A percentile compares a stretch with the other conserved stretches of the same genome.
phyloP scores from a whole-genome alignment of 2,329 filamentous ascomycete species.

The Colletotrichum brevisporum region DNA sequence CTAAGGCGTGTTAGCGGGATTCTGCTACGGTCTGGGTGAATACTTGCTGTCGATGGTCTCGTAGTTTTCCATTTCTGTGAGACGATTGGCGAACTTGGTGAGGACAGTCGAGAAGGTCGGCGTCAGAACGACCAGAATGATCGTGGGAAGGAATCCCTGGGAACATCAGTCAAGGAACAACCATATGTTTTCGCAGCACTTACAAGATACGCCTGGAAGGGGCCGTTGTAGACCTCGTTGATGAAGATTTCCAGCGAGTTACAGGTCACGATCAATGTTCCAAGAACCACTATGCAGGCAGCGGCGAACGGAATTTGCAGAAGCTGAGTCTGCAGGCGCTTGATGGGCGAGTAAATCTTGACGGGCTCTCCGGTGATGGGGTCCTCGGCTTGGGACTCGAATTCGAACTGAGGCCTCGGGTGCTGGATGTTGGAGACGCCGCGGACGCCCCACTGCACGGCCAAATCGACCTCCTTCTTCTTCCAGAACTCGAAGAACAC shows the following conservation, averaged over 20 bases:
- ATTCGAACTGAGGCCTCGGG: constrained; percentile 82
- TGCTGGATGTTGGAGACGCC: constrained; percentile 87
- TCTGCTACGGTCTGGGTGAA: neutral
- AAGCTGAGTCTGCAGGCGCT: constrained; percentile 82
- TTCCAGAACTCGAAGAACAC: constrained; percentile 98
- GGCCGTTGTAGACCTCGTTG: constrained; percentile 91
- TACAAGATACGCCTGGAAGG: constrained; percentile 87
- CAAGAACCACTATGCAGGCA: constrained; percentile 78
- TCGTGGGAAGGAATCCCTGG: constrained; percentile 88
- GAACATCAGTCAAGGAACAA: neutral
- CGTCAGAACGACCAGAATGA: constrained; percentile 85
- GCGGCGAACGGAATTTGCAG: constrained; percentile 89
- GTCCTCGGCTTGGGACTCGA: constrained; percentile 83
- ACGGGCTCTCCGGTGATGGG: constrained; percentile 85
- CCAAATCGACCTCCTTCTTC: constrained; percentile 88
- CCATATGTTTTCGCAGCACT: constrained; percentile 49
- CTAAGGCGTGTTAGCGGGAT: constrained; percentile 54
- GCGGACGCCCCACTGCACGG: constrained; percentile 89
- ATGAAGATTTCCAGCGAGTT: constrained; percentile 98
- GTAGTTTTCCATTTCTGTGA: constrained; percentile 93
- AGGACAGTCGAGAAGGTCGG: constrained; percentile 84
- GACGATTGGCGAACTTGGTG: constrained; percentile 79
- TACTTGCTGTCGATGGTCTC: constrained; percentile 79
- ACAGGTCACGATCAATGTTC: constrained; percentile 85
- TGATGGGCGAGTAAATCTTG: constrained; percentile 81